Base-by-base conservation (phyloP, 495 filamentous ascomycete species). In the Penicillium desertorum region DNA sequence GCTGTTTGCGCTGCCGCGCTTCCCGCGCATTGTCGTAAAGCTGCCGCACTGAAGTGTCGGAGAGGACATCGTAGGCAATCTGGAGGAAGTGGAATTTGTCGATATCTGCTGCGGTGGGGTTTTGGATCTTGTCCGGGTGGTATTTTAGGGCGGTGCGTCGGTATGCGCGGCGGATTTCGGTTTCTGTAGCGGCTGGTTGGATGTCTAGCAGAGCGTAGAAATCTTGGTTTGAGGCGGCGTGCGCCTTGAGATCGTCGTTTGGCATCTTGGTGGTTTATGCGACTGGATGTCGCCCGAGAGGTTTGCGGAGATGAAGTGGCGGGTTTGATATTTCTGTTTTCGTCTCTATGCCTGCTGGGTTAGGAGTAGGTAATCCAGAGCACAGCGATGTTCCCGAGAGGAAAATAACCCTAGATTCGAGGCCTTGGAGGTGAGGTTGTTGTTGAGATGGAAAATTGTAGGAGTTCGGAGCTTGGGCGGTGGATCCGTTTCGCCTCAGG, bases 101-200 rank as follows among this genome's bases (percentile, higher is more conserved):
- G 57, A 84, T 79, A 30, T 86, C 85, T 39, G 75, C 76, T 10
- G 74, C 65, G 32, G 76, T 76, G 22, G 84, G 77, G 64, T 81
- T 81, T 39, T 80, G 71, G 65, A 87, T 81, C 73, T 88, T 88
- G 78, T 96, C 93, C 10, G 94, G 94, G 70, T 98, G 94, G 69
- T 91, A 90, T 70, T 88, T 91, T 10, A 97, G 79, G 0, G 95
- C 90, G 4, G 91, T 88, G 67, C 88, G 90, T 36, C 92, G 86
- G 76, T 96, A 98, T 45, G 90, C 91, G 51, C 86, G 84, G 54
- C 92, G 89, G 64, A 98, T 84, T 58, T 96, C 88, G 29, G 84
- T 70, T 30, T 86, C 81, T 11, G 81, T 80, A 25, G 88, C 84
- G 17, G 82, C 80, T 39, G 81, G 79, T 16, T 82, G 77, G 45